phyloP scores from a whole-genome alignment of 768 basidiomycete genomes.

The Mycena rosella region DNA sequence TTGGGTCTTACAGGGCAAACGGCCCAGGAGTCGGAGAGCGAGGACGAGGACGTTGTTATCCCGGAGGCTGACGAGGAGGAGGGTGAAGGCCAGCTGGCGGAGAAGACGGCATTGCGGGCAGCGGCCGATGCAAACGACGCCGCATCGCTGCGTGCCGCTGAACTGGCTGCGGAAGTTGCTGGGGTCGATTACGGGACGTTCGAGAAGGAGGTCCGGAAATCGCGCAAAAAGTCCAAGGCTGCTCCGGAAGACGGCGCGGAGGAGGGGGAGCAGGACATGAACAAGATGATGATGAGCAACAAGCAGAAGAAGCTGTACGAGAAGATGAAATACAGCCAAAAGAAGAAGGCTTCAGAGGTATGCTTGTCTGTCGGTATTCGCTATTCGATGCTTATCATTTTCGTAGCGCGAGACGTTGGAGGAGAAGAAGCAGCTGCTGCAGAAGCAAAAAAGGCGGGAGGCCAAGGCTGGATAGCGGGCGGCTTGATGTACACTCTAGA shows the following conservation, averaged over 20 bases:
- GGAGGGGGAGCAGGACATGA: slow-evolving; percentile 84
- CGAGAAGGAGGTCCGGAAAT: slow-evolving; percentile 79
- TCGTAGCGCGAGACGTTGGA: slow-evolving; percentile 72
- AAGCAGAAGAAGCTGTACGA: slow-evolving; percentile 94
- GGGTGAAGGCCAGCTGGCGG: slow-evolving; percentile 40
- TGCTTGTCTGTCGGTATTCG: slow-evolving; percentile 45
- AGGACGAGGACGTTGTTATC: slow-evolving; percentile 46
- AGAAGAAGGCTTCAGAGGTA: slow-evolving; percentile 85
- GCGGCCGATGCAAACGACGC: slow-evolving; percentile 63
- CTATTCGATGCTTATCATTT: slow-evolving; percentile 13
- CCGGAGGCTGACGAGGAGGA: slow-evolving; percentile 45
- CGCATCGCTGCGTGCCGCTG: slow-evolving; percentile 84
- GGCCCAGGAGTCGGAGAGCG: slow-evolving; percentile 49
- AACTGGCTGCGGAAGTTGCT: slow-evolving; percentile 91
- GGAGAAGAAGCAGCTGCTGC: slow-evolving; percentile 66
- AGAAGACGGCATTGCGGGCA: slow-evolving; percentile 47
- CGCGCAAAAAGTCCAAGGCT: slow-evolving; percentile 56
- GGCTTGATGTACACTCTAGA: background rate
- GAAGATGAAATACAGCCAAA: slow-evolving; percentile 90
- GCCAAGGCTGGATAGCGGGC: slow-evolving; percentile 41
- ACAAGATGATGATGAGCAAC: slow-evolving; percentile 98
- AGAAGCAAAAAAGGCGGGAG: slow-evolving; percentile 64
- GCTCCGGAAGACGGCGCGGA: slow-evolving; percentile 46
- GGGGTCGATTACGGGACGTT: slow-evolving; percentile 86
- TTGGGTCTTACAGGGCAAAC: slow-evolving; percentile 51